A percentile compares a stretch with the other conserved stretches of the same genome.
Evolutionary conservation across 2,329 filamentous ascomycete species (phyloP).

Genomic region (Ilyonectria robusta): DNA sequence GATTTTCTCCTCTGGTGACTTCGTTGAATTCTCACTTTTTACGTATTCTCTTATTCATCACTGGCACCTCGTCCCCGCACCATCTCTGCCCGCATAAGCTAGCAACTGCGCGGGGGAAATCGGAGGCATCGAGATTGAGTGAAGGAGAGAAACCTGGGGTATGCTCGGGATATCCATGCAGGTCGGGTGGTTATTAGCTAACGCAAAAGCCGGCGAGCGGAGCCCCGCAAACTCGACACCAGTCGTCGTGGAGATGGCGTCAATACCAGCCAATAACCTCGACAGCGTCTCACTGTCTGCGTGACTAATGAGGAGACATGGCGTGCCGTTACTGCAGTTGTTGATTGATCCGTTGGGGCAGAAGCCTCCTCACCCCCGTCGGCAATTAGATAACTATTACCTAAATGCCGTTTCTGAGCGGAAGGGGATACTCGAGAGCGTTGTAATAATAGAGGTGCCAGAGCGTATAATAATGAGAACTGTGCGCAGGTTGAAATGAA

Average conservation of each 20-base stretch:
- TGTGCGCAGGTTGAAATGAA: background rate
- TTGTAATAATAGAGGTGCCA: background rate
- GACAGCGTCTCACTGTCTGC: background rate
- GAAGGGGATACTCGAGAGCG: background rate
- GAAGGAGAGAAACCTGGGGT: background rate
- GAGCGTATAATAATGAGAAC: slow-evolving; percentile 8
- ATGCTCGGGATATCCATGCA: background rate
- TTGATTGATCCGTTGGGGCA: slow-evolving; percentile 4
- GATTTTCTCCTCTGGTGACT: background rate
- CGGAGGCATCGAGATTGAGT: background rate
- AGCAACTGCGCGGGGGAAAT: background rate
- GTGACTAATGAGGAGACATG: slow-evolving; percentile 12
- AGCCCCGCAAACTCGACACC: background rate
- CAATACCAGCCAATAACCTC: background rate
- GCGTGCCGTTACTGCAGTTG: background rate
- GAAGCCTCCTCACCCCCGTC: background rate
- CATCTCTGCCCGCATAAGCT: background rate
- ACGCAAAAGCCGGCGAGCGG: background rate
- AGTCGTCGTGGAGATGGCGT: background rate
- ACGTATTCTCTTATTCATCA: background rate
- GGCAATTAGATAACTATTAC: slow-evolving; percentile 24
- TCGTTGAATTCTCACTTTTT: background rate
- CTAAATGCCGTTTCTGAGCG: slow-evolving; percentile 3
- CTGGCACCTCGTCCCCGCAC: background rate
- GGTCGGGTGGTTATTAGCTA: slow-evolving; percentile 19